These are phyloP conservation scores for Oxytropis ochrocephala DNA, from an alignment of 306 rosid genomes.

Conservation along the genomic window DNA sequence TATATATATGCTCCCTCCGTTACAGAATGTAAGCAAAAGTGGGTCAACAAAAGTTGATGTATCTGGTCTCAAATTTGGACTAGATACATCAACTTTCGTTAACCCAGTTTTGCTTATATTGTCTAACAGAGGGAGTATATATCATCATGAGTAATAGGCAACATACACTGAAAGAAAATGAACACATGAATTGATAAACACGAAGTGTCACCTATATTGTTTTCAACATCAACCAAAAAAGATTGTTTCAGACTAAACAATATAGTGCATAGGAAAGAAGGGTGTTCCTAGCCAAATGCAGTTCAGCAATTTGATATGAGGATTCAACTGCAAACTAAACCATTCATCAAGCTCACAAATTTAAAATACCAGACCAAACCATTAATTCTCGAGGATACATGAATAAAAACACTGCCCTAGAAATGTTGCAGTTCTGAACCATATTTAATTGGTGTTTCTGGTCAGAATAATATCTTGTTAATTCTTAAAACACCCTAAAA, in stretches of 20 bases:
- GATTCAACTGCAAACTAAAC: slow-evolving; percentile 3
- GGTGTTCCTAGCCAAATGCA: background rate
- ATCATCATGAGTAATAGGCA: background rate
- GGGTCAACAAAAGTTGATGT: too few species aligned
- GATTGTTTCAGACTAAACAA: background rate
- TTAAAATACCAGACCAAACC: background rate
- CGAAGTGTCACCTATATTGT: background rate
- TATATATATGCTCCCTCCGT: too few species aligned
- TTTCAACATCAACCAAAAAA: slow-evolving; percentile 2
- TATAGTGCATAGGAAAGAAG: background rate
- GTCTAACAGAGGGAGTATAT: too few species aligned
- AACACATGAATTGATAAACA: background rate
- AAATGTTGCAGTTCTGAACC: background rate
- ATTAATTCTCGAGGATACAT: background rate
- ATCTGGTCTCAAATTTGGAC: too few species aligned
- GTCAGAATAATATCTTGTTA: background rate
- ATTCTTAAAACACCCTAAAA: slow-evolving; percentile 2
- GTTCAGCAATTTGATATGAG: background rate
- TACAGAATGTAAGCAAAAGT: too few species aligned
- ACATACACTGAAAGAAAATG: background rate
- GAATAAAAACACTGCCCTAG: background rate
- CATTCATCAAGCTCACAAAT: background rate
- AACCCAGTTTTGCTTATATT: too few species aligned
- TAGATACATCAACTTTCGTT: too few species aligned
- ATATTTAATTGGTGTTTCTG: slow-evolving; percentile 4